These are phyloP conservation scores for Zhuliangozyma parablackwelliae DNA, from an alignment of 1,139 yeast genomes.

Conservation along the genomic window DNA sequence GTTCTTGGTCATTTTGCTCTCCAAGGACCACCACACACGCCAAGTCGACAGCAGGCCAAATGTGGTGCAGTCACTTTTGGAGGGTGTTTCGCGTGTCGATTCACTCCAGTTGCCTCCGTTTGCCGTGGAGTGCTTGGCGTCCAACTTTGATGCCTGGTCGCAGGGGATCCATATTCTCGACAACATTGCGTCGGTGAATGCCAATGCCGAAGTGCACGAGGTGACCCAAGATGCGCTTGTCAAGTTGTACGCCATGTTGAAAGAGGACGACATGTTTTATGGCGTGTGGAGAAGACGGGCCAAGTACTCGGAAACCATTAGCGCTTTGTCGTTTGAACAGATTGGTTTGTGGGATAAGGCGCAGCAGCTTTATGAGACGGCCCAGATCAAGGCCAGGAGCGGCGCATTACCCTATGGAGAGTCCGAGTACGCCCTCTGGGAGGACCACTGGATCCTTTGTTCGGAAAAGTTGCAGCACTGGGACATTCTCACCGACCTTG, in stretches of 20 bases:
- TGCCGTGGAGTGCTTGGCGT: slow-evolving; percentile 81
- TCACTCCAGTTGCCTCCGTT: slow-evolving; percentile 90
- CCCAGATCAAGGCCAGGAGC: slow-evolving; percentile 93
- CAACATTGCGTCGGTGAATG: slow-evolving; percentile 62
- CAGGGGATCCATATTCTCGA: slow-evolving; percentile 82
- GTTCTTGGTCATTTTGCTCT: slow-evolving; percentile 68
- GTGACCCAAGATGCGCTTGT: slow-evolving; percentile 87
- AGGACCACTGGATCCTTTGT: slow-evolving; percentile 96
- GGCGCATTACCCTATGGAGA: slow-evolving; percentile 96
- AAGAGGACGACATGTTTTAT: slow-evolving; percentile 95
- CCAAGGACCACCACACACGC: slow-evolving; percentile 87
- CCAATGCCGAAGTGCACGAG: slow-evolving; percentile 72
- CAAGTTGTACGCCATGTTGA: slow-evolving; percentile 81
- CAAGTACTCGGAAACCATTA: slow-evolving; percentile 85
- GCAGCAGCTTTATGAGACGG: slow-evolving; percentile 90
- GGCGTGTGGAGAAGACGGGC: slow-evolving; percentile 97
- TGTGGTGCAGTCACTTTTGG: slow-evolving; percentile 78
- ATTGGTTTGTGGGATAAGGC: slow-evolving; percentile 95
- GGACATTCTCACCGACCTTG: slow-evolving; percentile 95
- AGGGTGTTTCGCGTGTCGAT: slow-evolving; percentile 71
- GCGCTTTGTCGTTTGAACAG: slow-evolving; percentile 92
- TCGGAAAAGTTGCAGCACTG: slow-evolving; percentile 97
- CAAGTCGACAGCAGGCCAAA: slow-evolving; percentile 87
- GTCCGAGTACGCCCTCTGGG: slow-evolving; percentile 95
- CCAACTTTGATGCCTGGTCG: slow-evolving; percentile 89